These are phyloP conservation scores for Xylaria sp. DNA, from an alignment of 2,329 filamentous ascomycete genomes.

Conservation along the genomic window DNA sequence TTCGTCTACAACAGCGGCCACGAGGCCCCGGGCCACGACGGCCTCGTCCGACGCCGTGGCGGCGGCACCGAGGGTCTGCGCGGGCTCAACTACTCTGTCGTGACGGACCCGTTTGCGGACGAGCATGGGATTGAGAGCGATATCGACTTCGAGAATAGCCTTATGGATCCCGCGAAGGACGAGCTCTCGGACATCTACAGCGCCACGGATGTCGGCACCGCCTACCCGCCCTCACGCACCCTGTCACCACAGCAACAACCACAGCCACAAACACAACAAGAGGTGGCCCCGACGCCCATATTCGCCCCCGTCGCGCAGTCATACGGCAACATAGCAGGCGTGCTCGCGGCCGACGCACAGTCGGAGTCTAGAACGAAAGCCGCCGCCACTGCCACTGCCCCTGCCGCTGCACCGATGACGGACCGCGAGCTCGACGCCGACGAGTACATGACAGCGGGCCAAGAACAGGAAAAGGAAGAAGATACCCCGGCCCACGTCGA, in stretches of 20 bases:
- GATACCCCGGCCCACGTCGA: slow-evolving; percentile 30
- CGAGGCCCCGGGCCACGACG: slow-evolving; percentile 50
- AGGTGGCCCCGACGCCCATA: background rate
- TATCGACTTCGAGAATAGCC: slow-evolving; percentile 46
- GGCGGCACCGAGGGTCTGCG: slow-evolving; percentile 52
- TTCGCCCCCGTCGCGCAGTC: slow-evolving; percentile 31
- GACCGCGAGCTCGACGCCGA: slow-evolving; percentile 50
- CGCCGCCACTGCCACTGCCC: slow-evolving; percentile 28
- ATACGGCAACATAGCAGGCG: slow-evolving; percentile 44
- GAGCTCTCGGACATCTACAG: slow-evolving; percentile 63
- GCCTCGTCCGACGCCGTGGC: slow-evolving; percentile 56
- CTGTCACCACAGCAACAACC: background rate
- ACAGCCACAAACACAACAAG: background rate
- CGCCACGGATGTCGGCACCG: slow-evolving; percentile 53
- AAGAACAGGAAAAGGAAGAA: slow-evolving; percentile 44
- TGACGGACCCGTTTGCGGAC: slow-evolving; percentile 65
- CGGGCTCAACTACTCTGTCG: slow-evolving; percentile 53
- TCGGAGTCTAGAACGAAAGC: background rate
- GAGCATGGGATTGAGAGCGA: slow-evolving; percentile 61
- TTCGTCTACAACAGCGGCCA: slow-evolving; percentile 64
- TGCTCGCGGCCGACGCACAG: background rate
- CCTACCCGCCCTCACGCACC: slow-evolving; percentile 21
- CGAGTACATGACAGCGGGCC: slow-evolving; percentile 59
- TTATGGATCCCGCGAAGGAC: slow-evolving; percentile 52
- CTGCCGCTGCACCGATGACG: slow-evolving; percentile 39